These are phyloP conservation scores for Morella rubra DNA, from an alignment of 306 rosid species.

Conservation along the genomic window DNA sequence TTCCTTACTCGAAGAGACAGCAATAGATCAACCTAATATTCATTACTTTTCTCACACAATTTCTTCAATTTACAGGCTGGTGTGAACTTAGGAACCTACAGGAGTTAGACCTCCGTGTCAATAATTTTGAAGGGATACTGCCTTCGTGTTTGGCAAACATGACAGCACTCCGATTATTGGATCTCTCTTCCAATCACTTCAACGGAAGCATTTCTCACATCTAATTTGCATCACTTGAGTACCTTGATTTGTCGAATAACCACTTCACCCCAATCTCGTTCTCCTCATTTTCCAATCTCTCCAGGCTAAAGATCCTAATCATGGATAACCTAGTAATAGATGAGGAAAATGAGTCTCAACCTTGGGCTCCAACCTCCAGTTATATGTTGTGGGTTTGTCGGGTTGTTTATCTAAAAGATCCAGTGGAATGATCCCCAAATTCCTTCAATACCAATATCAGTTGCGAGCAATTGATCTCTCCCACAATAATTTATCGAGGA, in stretches of 20 bases:
- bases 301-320: neutral
- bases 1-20: neutral
- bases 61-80: neutral
- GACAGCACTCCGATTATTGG: neutral
- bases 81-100: neutral
- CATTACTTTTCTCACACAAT: too few species aligned
- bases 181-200: neutral
- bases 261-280: neutral
- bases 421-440: neutral
- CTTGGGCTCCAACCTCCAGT: neutral
- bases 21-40: too few species aligned
- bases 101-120: neutral
- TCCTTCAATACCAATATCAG: neutral
- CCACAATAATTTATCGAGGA: neutral
- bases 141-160: constrained; percentile 5
- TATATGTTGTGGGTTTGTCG: neutral
- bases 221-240: neutral
- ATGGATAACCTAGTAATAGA: neutral
- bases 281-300: neutral
- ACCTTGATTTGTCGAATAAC: neutral
- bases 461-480: neutral
- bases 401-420: neutral
- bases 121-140: neutral
- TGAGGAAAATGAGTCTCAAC: neutral
- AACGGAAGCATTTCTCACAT: neutral